Evolutionary conservation across 441 rosid species (phyloP), one percentile per base, ranked within the genome.

Genomic region (Brassica hybrid): DNA sequence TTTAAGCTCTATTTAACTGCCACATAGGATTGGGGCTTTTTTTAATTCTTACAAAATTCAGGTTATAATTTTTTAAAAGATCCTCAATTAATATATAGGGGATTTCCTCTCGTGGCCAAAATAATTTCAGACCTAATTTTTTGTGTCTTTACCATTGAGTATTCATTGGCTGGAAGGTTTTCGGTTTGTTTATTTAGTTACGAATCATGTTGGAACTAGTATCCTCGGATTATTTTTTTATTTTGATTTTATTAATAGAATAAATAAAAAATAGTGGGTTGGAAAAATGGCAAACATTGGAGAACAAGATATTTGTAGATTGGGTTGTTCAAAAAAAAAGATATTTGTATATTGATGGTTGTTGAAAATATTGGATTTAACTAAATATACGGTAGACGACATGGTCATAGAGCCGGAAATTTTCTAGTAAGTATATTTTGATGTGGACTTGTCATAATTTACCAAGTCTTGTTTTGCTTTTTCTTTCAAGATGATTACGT

Each of bases 361-460:
- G 76, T 72, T 77, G 76, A 65, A 71, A 48, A 1, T 48, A 45
- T 11, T 43, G 3, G 38, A 76, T 41, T 76, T 17, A 3, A 63
- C 6, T n/a, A 38, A 41, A 41, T 27, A 36, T 38, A 38, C 32
- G 30, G 57, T 74, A 66, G 45, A 69, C 21, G 70, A 63, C 80
- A 52, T 7, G 25, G 48, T 63, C 80, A 14, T 52, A 38, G 58
- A 69, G 58, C 38, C 6, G 16, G 59, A 38, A 8, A 5, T 11
- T 34, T n/a, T n/a, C n/a, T n/a, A 27, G n/a, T 18, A 59, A 12
- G 67, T 65, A 58, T 58, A 16, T n/a, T 21, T 66, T 21, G 76
- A 72, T 70, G 56, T 58, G 4, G 80, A 65, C 14, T 41, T 32
- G 32, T 71, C 67, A 23, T 65, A 1, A 43, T 18, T 65, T 18